Evolutionary conservation across 495 filamentous ascomycete species (phyloP), one percentile per base, ranked within the genome.

Genomic region (Penicillium atrosanguineum): DNA sequence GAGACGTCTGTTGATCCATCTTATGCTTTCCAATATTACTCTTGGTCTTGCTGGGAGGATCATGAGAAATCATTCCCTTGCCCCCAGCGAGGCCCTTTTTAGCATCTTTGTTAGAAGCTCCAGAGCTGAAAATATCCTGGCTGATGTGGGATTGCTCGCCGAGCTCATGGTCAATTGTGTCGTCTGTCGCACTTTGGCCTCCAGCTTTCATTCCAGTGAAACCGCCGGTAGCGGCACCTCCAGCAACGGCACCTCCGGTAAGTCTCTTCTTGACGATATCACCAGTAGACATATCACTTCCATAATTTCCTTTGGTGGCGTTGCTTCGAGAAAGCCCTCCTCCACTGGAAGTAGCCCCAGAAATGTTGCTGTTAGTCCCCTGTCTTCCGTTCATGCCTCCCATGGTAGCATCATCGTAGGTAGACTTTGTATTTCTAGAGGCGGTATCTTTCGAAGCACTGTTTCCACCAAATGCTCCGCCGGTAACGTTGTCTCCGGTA

Each of bases 81-180:
- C 19, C 38, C 8, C 6, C 48, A 15, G 36, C 37, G 12, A 19
- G 18, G 26, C 26, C 15, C 39, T 48, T 55, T 7, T 48, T 16
- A 1, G 47, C 47, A 9, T 40, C 41, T 44, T 52, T 19, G 0
- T 46, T 36, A 16, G 42, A 46, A 16, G 28, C 46, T 36, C 29
- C 37, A 34, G 40, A 42, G 19, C 52, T 48, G 37, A 63, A 63
- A 8, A 63, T 53, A 40, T 55, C 57, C 11, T 48, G 37, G 21
- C 44, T 39, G n/a, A 60, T 57, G 34, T 52, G 46, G 11, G 44
- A 31, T 14, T 55, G 50, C 7, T 49, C 48, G 11, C 38, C 20
- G 19, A 60, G 50, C 26, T 63, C 60, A 2, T 63, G 41, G 14
- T 42, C 34, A 12, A 48, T 12, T 12, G 25, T 48, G 6, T 47